Evolutionary conservation across 805 yeast species (phyloP), one percentile per base, ranked within the genome.

Genomic region (Lipomyces oligophaga): DNA sequence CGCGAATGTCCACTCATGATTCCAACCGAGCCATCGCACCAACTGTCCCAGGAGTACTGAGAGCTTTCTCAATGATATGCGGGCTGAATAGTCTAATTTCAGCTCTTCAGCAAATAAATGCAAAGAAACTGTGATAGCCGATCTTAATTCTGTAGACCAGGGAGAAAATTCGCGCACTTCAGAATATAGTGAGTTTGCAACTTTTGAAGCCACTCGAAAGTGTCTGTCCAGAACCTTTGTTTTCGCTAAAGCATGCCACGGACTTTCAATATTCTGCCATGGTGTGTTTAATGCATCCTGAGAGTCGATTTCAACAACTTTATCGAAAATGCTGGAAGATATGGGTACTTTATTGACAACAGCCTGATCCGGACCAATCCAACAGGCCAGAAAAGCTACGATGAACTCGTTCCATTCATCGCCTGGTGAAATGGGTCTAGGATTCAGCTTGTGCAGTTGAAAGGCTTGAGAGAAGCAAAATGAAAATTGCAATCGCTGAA

Each of bases 31-130:
- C 80, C 85, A 78, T 10, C 69, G 56, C 0, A 82, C 73, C 11
- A 85, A 60, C 54, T 81, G 83, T 0, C 80, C 68, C n/a, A 88
- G 63, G 19, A 88, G 62, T 0, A 66, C 21, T 0, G 83, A 79
- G 24, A 89, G 57, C 26, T 65, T 64, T 3, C 67, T 56, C 10
- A 34, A 34, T 10, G 50, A 42, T 16, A 38, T 44, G 3, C 32
- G 7, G 5, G 43, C 32, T 4, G 55, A 42, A 4, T 73, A 68
- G 57, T 83, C 79, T 25, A 90, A 67, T 41, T 75, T 73, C 37
- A 74, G 63, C 50, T 90, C 97, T 62, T 90, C 97, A 43, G 88
- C 68, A 1, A 86, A 66, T 31, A 88, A 60, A 66, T 89, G 97
- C 38, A 90, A 65, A 0, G 88, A 77, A 21, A 84, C 64, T 0